Base-by-base conservation (phyloP, 129 eudicot genomes). In the Glebionis coronaria region DNA sequence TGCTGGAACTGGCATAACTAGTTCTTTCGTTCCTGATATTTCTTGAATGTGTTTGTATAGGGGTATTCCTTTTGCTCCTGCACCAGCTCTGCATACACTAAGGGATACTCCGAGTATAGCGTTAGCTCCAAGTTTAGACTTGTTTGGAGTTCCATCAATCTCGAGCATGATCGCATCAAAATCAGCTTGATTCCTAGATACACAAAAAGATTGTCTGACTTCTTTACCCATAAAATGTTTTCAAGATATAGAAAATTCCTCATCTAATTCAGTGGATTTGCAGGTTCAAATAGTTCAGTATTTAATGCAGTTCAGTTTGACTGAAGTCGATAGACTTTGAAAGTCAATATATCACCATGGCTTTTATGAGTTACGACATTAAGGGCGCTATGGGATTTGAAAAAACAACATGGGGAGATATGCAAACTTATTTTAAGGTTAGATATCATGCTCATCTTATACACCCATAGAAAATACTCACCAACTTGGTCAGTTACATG, bases 1-100 rank as follows among this genome's bases (percentile, higher is more conserved):
- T 25, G 98, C 95, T 29, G 95, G 98, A 75, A 91, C 98, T 42
- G 98, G 98, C 98, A 91, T 88, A 59, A 88, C 96, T 65, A 91
- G 98, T 70, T 91, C 96, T 80, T 91, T 88, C 1, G 94, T 91
- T 19, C 92, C 90, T 19, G 98, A 88, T 56, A 91, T 68, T 53
- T 91, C 98, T 63, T 88, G 96, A 71, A 91, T 91, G 77, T 91
- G 98, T 68, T 91, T 88, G 82, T 91, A 91, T 64, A 91, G 73
- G 25, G 98, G 96, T 50, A 88, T 76, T 6, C 86, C 76, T 75
- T 92, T 92, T 18, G 96, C 98, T 68, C 95, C 95, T 29, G 98
- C 96, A 72, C 98, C 96, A 68, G 98, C 98, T 78, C 96, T 76
- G 72, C 98, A 88, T 45, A 88, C 87, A 64, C 96, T 86, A 7